A percentile compares a stretch with the other conserved stretches of the same genome.
Conservation (phyloP, 441 rosid species). For the Heliophila coronopifolia region DNA sequence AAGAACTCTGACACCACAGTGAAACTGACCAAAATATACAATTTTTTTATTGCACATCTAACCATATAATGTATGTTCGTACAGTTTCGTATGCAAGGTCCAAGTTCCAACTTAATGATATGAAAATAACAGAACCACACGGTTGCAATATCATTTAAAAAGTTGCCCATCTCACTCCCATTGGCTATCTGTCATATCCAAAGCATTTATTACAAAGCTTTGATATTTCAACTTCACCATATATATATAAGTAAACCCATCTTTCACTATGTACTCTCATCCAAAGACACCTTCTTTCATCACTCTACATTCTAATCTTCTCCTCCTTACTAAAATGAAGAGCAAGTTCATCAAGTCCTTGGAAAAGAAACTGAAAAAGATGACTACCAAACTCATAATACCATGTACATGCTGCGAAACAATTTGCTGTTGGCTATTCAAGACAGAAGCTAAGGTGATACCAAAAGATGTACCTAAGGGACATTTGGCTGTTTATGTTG, state of each 20-base stretch:
- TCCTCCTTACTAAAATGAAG: constrained; percentile 31
- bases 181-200: constrained; percentile 42
- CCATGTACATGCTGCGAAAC: constrained; percentile 49
- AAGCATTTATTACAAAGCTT: constrained; percentile 37
- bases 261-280: constrained; percentile 26
- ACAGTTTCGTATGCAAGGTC: constrained; percentile 49
- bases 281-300: constrained; percentile 10
- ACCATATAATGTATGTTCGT: constrained; percentile 36
- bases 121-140: constrained; percentile 34
- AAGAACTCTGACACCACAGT: constrained; percentile 25
- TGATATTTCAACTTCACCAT: constrained; percentile 24
- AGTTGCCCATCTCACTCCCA: constrained; percentile 25
- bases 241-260: constrained; percentile 36
- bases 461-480: constrained; percentile 91
- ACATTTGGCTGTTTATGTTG: constrained; percentile 79
- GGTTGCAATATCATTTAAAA: constrained; percentile 27
- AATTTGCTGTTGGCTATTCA: constrained; percentile 41
- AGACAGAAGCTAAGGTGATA: constrained; percentile 39
- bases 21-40: too few relatives aligned
- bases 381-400: constrained; percentile 38
- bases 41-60: constrained; percentile 11
- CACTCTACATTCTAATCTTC: constrained; percentile 4
- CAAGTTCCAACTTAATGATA: constrained; percentile 20
- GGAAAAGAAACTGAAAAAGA: constrained; percentile 51
- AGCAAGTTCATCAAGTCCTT: constrained; percentile 37